Base-by-base conservation (phyloP, 2,329 filamentous ascomycete genomes). In the Berkeleyomyces basicola region DNA sequence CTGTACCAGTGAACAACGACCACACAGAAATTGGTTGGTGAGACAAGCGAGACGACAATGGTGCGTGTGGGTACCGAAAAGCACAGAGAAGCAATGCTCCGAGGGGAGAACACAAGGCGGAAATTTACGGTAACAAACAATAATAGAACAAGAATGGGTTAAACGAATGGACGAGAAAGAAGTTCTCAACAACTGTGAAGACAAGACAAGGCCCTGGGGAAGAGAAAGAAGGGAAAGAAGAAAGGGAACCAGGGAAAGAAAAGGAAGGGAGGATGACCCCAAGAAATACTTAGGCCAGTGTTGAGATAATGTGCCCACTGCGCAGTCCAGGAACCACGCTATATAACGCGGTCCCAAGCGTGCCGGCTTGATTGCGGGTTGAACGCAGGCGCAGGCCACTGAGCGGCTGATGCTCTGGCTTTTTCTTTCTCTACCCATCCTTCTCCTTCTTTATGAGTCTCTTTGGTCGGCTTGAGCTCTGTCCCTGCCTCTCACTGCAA, bases 151-250 rank as follows among this genome's bases (percentile, higher is more conserved):
- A n/a, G n/a, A 46, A 43, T 11, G 16, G 39, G 40, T 40, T 37
- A 43, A 61, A 61, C 46, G 59, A 61, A 33, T 61, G 59, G 59
- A 61, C 59, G 59, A 61, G 59, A 61, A 61, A n/a, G 37, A 37
- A 0, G 23, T 39, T 55, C 49, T 55, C 49, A 55, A 55, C 49
- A 37, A 55, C 31, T 47, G n/a, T 47, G 40, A 16, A 43, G 39
- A 59, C 40, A 59, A 37, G 14, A n/a, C 7, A 44, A 7, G n/a
- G 51, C 36, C n/a, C 9, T 43, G 11, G 14, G 39, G 46, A 47
- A 46, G 37, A 57, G 37, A 39, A n/a, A 33, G 33, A 44, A 46
- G 42, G n/a, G 5, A 4, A 14, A 47, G 36, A 55, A 55, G n/a
- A 6, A 4, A 14, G 9, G 36, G 37, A 55, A 16, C 44, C 44